phyloP scores from a whole-genome alignment of 495 filamentous ascomycete species.

The Tuber umbilicatum region DNA sequence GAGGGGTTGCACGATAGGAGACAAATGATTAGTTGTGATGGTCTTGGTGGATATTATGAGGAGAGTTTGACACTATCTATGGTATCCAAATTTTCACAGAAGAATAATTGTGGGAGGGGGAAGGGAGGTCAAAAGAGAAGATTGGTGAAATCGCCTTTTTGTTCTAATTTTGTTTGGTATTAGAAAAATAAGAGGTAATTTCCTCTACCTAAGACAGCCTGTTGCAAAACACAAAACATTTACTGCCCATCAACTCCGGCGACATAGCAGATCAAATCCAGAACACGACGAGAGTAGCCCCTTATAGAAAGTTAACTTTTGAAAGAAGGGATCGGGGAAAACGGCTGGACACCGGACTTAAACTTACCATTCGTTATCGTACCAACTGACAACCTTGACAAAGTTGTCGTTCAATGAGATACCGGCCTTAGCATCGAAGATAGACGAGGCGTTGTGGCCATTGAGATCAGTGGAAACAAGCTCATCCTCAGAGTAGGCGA shows the following conservation, averaged over 20 bases:
- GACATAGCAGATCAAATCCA: conserved; percentile 91
- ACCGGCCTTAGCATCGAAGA: conserved; percentile 99
- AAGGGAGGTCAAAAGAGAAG: not conserved
- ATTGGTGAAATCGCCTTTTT: not conserved
- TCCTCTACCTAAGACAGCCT: not conserved
- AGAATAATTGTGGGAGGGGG: not conserved
- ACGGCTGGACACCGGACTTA: not conserved
- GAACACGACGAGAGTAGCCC: conserved; percentile 97
- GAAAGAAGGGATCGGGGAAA: conserved; percentile 34
- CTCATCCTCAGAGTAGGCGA: conserved; percentile 95
- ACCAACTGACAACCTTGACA: conserved; percentile 97
- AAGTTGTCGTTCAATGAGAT: conserved; percentile 97
- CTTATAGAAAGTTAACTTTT: conserved; percentile 44
- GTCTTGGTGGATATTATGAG: not conserved
- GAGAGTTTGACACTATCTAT: not conserved
- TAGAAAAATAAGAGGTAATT: not conserved
- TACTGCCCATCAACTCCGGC: conserved; percentile 66
- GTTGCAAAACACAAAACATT: not conserved
- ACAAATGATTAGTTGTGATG: not conserved
- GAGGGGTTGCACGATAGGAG: not conserved
- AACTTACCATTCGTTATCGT: conserved; percentile 76
- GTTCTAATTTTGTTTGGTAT: not conserved
- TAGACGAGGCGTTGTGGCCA: conserved; percentile 85
- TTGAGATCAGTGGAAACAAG: conserved; percentile 89
- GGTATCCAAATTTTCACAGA: not conserved